Evolutionary conservation across 306 rosid genomes (phyloP).

Genomic region (Vicia sativa): DNA sequence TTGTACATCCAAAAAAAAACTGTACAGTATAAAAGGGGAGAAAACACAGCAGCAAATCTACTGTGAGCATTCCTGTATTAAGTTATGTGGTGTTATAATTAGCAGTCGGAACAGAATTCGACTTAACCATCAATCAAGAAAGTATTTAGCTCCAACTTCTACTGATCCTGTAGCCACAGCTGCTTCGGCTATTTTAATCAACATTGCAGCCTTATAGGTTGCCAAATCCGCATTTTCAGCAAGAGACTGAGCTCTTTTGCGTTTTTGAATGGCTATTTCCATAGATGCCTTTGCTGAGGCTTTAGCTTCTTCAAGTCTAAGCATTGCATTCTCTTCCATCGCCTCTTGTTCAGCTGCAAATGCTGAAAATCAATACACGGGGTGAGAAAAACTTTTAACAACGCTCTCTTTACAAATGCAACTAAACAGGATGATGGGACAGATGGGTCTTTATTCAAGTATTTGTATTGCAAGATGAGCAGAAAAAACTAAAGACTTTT

Average conservation of each 20-base stretch:
- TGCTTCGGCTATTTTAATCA: constrained; percentile 72
- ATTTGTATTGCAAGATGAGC: constrained; percentile 7
- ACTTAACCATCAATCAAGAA: constrained; percentile 62
- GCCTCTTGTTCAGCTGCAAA: constrained; percentile 63
- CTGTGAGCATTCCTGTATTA: constrained; percentile 33
- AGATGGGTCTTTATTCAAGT: background rate
- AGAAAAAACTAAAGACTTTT: background rate
- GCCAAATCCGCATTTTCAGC: constrained; percentile 85
- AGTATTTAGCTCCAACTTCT: constrained; percentile 50
- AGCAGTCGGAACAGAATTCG: constrained; percentile 28
- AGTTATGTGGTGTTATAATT: constrained; percentile 38
- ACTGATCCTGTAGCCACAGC: constrained; percentile 54
- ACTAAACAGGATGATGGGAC: constrained; percentile 2
- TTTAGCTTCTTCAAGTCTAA: constrained; percentile 59
- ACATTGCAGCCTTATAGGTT: constrained; percentile 70
- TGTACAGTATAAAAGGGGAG: constrained; percentile 47
- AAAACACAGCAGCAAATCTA: constrained; percentile 18
- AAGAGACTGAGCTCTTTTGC: constrained; percentile 71
- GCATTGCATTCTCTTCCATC: constrained; percentile 53
- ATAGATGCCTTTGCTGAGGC: constrained; percentile 50
- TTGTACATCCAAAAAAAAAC: constrained; percentile 64
- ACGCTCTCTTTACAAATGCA: background rate
- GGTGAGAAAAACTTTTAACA: constrained; percentile 16
- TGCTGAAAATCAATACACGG: constrained; percentile 50
- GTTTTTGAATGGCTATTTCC: constrained; percentile 64